Evolutionary conservation across 148 eudicot species (phyloP).

Genomic region (Rhododendron ovatum): DNA sequence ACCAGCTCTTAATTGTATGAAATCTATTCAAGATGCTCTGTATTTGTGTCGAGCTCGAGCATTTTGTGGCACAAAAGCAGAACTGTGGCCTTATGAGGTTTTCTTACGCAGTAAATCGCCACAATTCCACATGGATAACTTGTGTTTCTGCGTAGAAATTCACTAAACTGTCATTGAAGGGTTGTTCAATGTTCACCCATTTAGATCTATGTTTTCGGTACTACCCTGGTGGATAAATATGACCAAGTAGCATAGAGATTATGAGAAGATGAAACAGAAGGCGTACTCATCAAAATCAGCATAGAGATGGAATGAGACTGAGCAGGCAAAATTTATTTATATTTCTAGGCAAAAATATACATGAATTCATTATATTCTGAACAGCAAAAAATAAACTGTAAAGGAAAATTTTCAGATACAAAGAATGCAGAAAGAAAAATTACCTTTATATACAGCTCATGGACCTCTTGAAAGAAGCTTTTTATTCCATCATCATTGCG

Average conservation of each 20-base stretch:
- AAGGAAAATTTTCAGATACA: background rate
- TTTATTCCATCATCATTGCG: slow-evolving; percentile 97
- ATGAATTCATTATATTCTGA: background rate
- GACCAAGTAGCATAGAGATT: background rate
- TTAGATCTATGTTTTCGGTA: background rate
- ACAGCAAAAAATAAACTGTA: too few species aligned
- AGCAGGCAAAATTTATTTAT: background rate
- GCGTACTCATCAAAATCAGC: background rate
- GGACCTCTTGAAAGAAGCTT: slow-evolving; percentile 98
- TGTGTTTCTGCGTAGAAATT: background rate
- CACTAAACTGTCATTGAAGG: background rate
- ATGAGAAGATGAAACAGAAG: background rate
- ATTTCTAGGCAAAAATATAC: background rate
- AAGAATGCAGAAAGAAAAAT: background rate
- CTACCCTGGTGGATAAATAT: background rate
- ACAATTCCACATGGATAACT: background rate
- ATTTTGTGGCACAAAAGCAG: background rate
- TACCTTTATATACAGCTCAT: slow-evolving; percentile 93
- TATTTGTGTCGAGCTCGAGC: background rate
- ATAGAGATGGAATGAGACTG: background rate
- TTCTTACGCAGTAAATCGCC: background rate
- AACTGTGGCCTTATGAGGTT: background rate
- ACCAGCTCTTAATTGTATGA: background rate
- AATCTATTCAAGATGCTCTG: background rate
- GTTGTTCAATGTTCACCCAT: background rate